Evolutionary conservation across 371 early-diverging fungal genomes (phyloP), one percentile per base, ranked within the genome.

Genomic region (Caulochytrium protostelioides): DNA sequence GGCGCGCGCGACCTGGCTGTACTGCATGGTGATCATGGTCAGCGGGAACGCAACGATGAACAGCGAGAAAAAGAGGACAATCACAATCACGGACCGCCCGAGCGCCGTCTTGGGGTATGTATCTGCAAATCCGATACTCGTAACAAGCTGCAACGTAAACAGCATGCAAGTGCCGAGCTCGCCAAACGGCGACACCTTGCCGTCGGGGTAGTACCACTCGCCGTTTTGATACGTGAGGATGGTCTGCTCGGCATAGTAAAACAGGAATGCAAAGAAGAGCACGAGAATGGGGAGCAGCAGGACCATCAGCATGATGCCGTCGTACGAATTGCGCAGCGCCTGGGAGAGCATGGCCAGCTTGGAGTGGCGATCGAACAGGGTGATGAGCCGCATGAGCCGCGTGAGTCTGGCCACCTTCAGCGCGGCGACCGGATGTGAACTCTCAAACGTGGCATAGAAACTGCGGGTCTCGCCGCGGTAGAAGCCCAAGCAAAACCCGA

Each of bases 1-100:
- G 25, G 6, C 20, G 4, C 27, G 14, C 6, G 19, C 12, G 25
- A 25, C 47, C 6, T 35, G 42, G 8, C 44, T 23, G 24, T 48
- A 52, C 35, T 54, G 54, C 28, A 35, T 41, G 7, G 54, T 50
- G 36, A 50, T 48, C 46, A 55, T 46, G 30, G 49, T 44, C 8
- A 55, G 44, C 3, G 55, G 44, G 39, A 47, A 52, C 14, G 49
- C 47, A 5, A 52, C 14, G 34, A 52, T 32, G 28, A 54, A 54
- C 8, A 54, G 39, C 7, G 51, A 47, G 17, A 31, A 26, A n/a
- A 54, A 16, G 46, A 36, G 36, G 14, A 38, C 23, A 30, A 12
- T 26, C n/a, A 21, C 18, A 22, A 41, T 39, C 15, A 47, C 48
- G 14, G 51, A 16, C 13, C 39, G 30, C 12, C 55, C 55, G 13